These are phyloP conservation scores for Brettanomyces sp. DNA, from an alignment of 805 yeast genomes.

Conservation along the genomic window DNA sequence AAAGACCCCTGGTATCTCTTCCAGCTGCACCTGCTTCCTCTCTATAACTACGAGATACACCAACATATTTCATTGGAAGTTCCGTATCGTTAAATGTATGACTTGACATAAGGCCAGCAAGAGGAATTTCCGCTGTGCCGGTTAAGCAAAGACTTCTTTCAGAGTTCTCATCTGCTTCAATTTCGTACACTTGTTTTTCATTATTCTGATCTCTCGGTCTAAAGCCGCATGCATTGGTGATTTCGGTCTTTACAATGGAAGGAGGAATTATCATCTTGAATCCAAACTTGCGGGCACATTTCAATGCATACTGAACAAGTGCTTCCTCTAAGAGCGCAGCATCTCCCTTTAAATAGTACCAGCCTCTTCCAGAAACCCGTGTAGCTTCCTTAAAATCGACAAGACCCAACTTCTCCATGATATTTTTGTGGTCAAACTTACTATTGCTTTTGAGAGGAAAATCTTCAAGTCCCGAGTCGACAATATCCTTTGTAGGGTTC, in stretches of 20 bases:
- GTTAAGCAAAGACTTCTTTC: slow-evolving; percentile 50
- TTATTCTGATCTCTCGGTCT: slow-evolving; percentile 82
- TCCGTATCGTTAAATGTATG: slow-evolving; percentile 18
- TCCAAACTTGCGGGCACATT: slow-evolving; percentile 55
- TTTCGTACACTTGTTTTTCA: slow-evolving; percentile 74
- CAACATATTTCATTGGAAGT: slow-evolving; percentile 58
- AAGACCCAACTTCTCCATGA: slow-evolving; percentile 60
- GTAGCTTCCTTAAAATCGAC: slow-evolving; percentile 69
- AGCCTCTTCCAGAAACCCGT: slow-evolving; percentile 70
- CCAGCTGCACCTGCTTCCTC: slow-evolving; percentile 99
- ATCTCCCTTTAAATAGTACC: slow-evolving; percentile 77
- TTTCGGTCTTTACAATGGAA: slow-evolving; percentile 67
- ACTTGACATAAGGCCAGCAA: slow-evolving; percentile 70
- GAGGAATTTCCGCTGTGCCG: slow-evolving; percentile 93
- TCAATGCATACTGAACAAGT: slow-evolving; percentile 66
- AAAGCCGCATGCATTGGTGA: slow-evolving; percentile 87
- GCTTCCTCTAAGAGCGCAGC: slow-evolving; percentile 91
- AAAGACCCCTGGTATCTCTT: slow-evolving; percentile 81
- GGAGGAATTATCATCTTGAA: slow-evolving; percentile 76
- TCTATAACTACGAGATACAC: slow-evolving; percentile 77
- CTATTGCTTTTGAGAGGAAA: slow-evolving; percentile 13
- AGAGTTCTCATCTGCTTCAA: slow-evolving; percentile 24
- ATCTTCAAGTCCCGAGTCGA: slow-evolving; percentile 6
- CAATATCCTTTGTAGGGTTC: slow-evolving; percentile 30
- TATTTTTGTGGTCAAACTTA: slow-evolving; percentile 51